A percentile compares a stretch with the other conserved stretches of the same genome.
These are phyloP conservation scores for Phytopythium chamaehyphon DNA, from an alignment of 352 stramenopile species.

Conservation along the genomic window DNA sequence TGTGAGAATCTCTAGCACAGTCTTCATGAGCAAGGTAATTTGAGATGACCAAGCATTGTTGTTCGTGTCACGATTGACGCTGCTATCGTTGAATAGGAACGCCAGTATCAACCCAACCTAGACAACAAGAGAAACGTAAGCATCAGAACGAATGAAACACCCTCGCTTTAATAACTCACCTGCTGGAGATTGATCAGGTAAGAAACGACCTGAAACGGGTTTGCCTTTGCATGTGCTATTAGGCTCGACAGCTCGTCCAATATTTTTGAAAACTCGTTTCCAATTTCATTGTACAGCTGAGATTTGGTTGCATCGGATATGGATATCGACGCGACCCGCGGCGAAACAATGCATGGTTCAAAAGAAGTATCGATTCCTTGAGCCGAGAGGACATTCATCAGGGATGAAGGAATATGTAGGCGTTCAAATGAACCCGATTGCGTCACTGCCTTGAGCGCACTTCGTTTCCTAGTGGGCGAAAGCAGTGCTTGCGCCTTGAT, in stretches of 20 bases:
- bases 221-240: slow-evolving; percentile 5
- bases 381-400: neutral
- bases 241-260: neutral
- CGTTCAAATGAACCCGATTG: slow-evolving; percentile 15
- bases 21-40: slow-evolving; percentile 31
- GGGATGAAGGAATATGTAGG: slow-evolving; percentile 5
- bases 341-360: neutral
- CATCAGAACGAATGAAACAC: slow-evolving; percentile 1
- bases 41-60: slow-evolving; percentile 11
- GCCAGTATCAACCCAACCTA: slow-evolving; percentile 40
- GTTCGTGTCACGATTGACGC: slow-evolving; percentile 3
- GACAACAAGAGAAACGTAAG: neutral
- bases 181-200: slow-evolving; percentile 10
- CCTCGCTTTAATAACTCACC: neutral
- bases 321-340: neutral
- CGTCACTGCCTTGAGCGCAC: slow-evolving; percentile 11
- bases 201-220: slow-evolving; percentile 13
- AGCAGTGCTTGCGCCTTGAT: neutral
- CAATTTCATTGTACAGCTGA: neutral
- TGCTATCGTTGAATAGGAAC: slow-evolving; percentile 31
- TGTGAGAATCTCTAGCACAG: slow-evolving; percentile 44
- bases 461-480: neutral
- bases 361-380: too few species aligned
- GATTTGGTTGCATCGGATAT: slow-evolving; percentile 3
- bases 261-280: neutral